phyloP scores from a whole-genome alignment of 768 basidiomycete genomes.

The Xerocomus spinulosus region DNA sequence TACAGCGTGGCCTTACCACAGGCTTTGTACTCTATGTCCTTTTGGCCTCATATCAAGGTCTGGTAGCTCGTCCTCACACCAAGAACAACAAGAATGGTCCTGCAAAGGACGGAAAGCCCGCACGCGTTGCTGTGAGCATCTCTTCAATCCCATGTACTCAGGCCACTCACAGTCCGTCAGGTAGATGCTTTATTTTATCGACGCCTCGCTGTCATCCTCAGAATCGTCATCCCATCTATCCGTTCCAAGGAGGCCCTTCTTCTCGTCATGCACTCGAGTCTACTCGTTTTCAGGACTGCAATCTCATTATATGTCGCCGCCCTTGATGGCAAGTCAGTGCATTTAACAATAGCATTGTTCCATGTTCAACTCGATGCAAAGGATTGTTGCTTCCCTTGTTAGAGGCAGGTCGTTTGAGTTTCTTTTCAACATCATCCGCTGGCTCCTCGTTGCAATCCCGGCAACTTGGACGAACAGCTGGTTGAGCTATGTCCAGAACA shows the following conservation, averaged over 20 bases:
- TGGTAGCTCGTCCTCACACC: conserved; percentile 43
- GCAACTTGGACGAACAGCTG: conserved; percentile 92
- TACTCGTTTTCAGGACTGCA: conserved; percentile 85
- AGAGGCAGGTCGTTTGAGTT: conserved; percentile 77
- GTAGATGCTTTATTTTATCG: conserved; percentile 92
- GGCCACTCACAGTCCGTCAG: conserved; percentile 32
- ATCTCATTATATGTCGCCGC: conserved; percentile 93
- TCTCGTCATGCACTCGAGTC: conserved; percentile 80
- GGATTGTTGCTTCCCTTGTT: conserved; percentile 93
- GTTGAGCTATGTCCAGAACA: conserved; percentile 91
- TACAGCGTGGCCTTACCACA: conserved; percentile 68
- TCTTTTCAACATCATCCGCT: conserved; percentile 78
- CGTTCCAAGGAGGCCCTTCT: conserved; percentile 85
- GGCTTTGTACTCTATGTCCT: conserved; percentile 72
- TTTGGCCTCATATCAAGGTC: conserved; percentile 52
- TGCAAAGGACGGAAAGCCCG: conserved; percentile 38
- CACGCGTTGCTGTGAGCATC: conserved; percentile 63
- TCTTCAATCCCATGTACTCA: not conserved
- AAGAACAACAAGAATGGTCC: conserved; percentile 12
- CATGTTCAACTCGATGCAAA: conserved; percentile 27
- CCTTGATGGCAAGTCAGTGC: conserved; percentile 79
- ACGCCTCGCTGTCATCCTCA: conserved; percentile 68
- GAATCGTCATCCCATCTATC: conserved; percentile 84
- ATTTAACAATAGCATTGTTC: not conserved
- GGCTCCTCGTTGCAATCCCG: conserved; percentile 89